These are phyloP conservation scores for Inonotus hispidus DNA, from an alignment of 1,284 basidiomycete genomes.

Conservation along the genomic window DNA sequence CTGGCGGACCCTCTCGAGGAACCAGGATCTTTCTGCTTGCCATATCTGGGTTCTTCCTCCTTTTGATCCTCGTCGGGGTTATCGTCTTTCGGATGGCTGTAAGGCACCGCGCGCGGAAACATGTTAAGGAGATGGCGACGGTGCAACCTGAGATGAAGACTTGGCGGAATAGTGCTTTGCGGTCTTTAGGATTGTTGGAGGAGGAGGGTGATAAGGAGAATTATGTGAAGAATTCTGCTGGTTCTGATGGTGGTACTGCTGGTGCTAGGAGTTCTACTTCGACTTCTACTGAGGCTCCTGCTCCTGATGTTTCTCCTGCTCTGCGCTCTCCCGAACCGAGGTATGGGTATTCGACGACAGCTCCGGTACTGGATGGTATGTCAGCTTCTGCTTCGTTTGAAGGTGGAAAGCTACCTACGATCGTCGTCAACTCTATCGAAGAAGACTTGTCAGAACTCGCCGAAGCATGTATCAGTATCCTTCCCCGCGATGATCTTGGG, in stretches of 20 bases:
- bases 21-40: not conserved
- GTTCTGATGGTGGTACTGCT: not conserved
- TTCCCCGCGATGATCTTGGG: not conserved
- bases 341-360: not conserved
- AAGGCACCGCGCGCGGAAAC: not conserved
- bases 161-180: not conserved
- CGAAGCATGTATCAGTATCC: not conserved
- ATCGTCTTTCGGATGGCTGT: not conserved
- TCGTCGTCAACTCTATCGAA: not conserved
- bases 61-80: not conserved
- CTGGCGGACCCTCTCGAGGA: not conserved
- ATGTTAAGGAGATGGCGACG: not conserved
- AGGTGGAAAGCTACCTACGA: not conserved
- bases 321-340: not conserved
- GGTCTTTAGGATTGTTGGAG: not conserved
- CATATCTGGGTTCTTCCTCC: not conserved
- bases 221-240: not conserved
- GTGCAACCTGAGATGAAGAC: not conserved
- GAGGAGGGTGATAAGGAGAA: not conserved
- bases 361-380: not conserved
- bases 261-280: not conserved
- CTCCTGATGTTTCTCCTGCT: not conserved
- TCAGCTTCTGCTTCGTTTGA: not conserved
- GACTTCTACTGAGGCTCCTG: not conserved
- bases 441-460: not conserved